Base-by-base conservation (phyloP, 2,329 filamentous ascomycete genomes). In the Fusarium miscanthi region DNA sequence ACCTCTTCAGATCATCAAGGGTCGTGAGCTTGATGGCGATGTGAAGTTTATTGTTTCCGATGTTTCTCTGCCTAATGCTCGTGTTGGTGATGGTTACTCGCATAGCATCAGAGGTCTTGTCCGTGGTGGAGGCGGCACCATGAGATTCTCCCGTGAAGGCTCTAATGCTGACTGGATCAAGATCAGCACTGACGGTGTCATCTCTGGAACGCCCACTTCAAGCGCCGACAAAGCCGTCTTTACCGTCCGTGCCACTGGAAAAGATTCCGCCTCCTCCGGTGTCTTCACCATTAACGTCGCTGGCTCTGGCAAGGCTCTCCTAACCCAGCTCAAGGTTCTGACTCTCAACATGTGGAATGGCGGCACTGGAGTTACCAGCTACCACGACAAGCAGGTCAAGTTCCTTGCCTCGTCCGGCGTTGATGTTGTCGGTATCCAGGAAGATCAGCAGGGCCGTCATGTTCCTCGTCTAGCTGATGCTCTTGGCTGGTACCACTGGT, bases 311-410 rank as follows among this genome's bases (percentile, higher is more conserved):
- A 43, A 74, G 5, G 66, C 73, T 9, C 77, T 85, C 5, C 75
- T 84, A 4, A 75, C 79, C 14, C 56, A 80, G 30, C 72, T 84
- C 38, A 77, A 76, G 43, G 79, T 84, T 17, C 72, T 84, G 53
- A 77, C 80, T 8, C 81, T 78, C 62, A 85, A 85, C 74, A 75
- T 85, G 57, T 85, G 83, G 83, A 70, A 77, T 51, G 81, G 82
- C 8, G 83, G 82, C 48, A 78, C 78, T 5, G 67, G 76, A 13
- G 79, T 84, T 37, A 78, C 79, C 33, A 70, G 80, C 66, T 82
- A 80, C 64, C 81, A 83, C 63, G 74, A 76, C 46, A 85, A 84
- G 76, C 82, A 84, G 61, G 74, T 84, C 23, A 72, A 68, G 7
- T 82, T 82, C 72, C 74, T 84, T 9, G 70, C 74, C 31, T 70